Evolutionary conservation across 148 eudicot species (phyloP).

Genomic region (Rhododendron mucronatum): DNA sequence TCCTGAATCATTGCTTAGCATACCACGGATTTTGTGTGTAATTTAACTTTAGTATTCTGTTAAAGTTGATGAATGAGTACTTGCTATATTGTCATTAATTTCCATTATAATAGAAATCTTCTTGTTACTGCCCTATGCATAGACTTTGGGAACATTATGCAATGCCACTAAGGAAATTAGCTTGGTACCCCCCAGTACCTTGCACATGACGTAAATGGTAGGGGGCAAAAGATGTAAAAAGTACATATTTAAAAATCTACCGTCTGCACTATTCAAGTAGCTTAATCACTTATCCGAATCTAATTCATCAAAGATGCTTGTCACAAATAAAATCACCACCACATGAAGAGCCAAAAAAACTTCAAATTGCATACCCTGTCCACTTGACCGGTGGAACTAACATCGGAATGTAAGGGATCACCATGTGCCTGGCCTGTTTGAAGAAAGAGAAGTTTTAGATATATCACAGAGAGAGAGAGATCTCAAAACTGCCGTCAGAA

Average conservation of each 20-base stretch:
- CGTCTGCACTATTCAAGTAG: background rate
- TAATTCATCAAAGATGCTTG: background rate
- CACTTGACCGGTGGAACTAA: conserved; percentile 91
- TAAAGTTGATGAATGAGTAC: background rate
- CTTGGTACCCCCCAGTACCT: background rate
- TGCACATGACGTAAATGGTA: background rate
- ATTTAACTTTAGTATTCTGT: background rate
- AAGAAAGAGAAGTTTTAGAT: conserved; percentile 8
- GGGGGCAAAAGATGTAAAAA: background rate
- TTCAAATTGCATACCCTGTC: conserved; percentile 55
- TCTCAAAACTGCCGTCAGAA: background rate
- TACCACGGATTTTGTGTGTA: background rate
- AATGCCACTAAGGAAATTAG: background rate
- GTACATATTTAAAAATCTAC: background rate
- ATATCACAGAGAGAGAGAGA: background rate
- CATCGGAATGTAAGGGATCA: conserved; percentile 98
- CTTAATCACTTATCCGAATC: background rate
- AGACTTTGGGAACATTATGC: background rate
- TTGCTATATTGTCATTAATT: background rate
- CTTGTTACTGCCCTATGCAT: background rate
- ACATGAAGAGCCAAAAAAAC: background rate
- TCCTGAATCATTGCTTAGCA: background rate
- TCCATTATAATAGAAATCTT: background rate
- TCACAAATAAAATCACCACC: background rate
- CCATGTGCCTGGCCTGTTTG: conserved; percentile 87